Conservation (phyloP, 2,329 filamentous ascomycete genomes). For the Aspergillus sp. region DNA sequence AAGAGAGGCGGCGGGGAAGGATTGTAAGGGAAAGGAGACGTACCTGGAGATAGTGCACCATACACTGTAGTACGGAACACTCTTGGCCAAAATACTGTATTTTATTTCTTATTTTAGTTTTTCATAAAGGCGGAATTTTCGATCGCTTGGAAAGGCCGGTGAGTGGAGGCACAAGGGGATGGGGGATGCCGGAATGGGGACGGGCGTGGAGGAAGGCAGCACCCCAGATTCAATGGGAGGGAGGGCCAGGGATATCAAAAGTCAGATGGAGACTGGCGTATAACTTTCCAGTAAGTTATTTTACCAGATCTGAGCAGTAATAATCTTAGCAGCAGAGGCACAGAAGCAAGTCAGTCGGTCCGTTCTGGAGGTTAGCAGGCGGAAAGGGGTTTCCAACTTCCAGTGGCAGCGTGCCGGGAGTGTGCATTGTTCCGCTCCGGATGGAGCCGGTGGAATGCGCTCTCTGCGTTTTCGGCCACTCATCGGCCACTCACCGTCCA, state of each 20-base stretch:
- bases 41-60: slow-evolving; percentile 25
- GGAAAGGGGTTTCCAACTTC: slow-evolving; percentile 1
- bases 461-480: slow-evolving; percentile 6
- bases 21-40: slow-evolving; percentile 18
- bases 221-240: slow-evolving; percentile 13
- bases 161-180: slow-evolving; percentile 28
- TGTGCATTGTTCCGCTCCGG: slow-evolving; percentile 10
- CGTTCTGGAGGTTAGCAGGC: slow-evolving; percentile 13
- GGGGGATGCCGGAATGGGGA: slow-evolving; percentile 25
- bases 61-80: slow-evolving; percentile 18
- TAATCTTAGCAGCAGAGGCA: slow-evolving; percentile 17
- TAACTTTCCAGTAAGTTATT: slow-evolving; percentile 19
- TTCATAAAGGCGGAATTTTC: slow-evolving; percentile 8
- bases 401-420: not conserved
- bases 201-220: slow-evolving; percentile 23
- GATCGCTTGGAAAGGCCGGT: slow-evolving; percentile 19
- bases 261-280: slow-evolving; percentile 12
- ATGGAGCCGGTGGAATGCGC: slow-evolving; percentile 12
- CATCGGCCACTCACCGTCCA: not conserved
- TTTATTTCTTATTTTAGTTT: slow-evolving; percentile 19
- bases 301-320: slow-evolving; percentile 18
- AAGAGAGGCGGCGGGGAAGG: slow-evolving; percentile 17
- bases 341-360: slow-evolving; percentile 20
- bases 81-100: slow-evolving; percentile 17
- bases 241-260: slow-evolving; percentile 10